These are phyloP conservation scores for Teratosphaeria destructans DNA, from an alignment of 2,329 filamentous ascomycete species.

Conservation along the genomic window DNA sequence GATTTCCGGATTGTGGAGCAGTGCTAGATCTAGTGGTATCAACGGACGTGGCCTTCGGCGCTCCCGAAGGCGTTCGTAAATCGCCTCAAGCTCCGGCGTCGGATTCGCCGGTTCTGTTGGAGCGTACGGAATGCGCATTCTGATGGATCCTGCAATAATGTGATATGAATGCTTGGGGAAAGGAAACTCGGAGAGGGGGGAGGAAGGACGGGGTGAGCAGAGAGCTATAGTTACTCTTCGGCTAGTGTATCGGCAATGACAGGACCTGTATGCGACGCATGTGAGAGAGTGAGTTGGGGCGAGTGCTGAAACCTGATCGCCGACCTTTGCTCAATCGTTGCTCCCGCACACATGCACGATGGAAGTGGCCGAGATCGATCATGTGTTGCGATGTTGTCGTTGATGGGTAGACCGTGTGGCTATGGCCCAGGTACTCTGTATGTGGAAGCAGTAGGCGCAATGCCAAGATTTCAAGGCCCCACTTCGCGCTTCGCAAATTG, in stretches of 20 bases:
- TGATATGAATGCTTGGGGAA: neutral
- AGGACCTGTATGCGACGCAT: neutral
- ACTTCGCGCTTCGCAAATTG: neutral
- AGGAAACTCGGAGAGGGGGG: neutral
- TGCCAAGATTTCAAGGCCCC: neutral
- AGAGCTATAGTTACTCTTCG: neutral
- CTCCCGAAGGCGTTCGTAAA: conserved; percentile 53
- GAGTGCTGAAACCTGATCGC: neutral
- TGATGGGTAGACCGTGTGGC: neutral
- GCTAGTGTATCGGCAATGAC: neutral
- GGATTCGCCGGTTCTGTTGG: conserved; percentile 44
- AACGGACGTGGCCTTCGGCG: conserved; percentile 60
- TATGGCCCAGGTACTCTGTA: no score
- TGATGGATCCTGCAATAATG: neutral
- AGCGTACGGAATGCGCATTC: conserved; percentile 60
- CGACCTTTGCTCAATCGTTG: neutral
- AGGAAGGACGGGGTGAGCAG: neutral
- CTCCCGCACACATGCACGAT: no score
- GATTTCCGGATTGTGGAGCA: conserved; percentile 63
- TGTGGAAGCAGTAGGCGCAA: neutral
- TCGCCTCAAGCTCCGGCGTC: conserved; percentile 34
- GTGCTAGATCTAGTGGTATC: conserved; percentile 62
- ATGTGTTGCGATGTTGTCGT: neutral
- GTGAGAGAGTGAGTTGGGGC: neutral
- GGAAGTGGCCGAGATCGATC: neutral